Percentiles rank a stretch among this genome's conserved stretches.
phyloP scores from a whole-genome alignment of 1,284 basidiomycete species.

The Wolfiporia cocos region DNA sequence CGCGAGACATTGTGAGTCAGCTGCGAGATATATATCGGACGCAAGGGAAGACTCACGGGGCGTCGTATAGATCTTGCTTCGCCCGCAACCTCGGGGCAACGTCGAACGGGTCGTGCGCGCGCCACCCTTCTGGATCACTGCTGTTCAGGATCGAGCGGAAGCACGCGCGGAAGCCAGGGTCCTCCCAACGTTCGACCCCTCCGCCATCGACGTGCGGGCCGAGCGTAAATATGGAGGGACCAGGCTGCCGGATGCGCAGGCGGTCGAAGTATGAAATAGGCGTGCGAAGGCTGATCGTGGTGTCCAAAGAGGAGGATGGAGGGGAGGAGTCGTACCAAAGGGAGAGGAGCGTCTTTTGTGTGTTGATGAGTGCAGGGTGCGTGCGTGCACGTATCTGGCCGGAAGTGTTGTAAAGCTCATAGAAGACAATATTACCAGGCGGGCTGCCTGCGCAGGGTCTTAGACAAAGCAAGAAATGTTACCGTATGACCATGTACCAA shows the following conservation, averaged over 20 bases:
- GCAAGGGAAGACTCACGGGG: constrained; percentile 30
- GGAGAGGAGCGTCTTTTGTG: constrained; percentile 49
- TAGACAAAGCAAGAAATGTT: no score
- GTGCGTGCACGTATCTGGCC: constrained; percentile 53
- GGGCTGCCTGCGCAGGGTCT: constrained; percentile 67
- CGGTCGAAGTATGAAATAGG: constrained; percentile 76
- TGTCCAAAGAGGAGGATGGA: constrained; percentile 26
- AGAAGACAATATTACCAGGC: constrained; percentile 61
- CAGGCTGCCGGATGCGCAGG: constrained; percentile 68
- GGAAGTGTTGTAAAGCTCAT: constrained; percentile 65
- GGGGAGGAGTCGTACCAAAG: constrained; percentile 50
- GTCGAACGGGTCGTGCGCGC: constrained; percentile 54
- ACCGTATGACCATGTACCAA: no score
- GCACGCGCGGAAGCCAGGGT: constrained; percentile 50
- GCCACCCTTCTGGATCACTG: constrained; percentile 36
- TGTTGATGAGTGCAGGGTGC: constrained; percentile 43
- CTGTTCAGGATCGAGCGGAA: constrained; percentile 50
- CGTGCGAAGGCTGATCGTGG: constrained; percentile 41
- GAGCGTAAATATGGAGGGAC: constrained; percentile 54
- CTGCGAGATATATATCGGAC: neutral
- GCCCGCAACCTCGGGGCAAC: constrained; percentile 45
- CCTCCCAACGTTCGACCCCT: constrained; percentile 77
- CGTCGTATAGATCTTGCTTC: constrained; percentile 49
- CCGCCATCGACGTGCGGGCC: constrained; percentile 78
- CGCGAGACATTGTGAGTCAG: neutral